Evolutionary conservation across 106 monocot species (phyloP).

Genomic region (Posidonia australis): DNA sequence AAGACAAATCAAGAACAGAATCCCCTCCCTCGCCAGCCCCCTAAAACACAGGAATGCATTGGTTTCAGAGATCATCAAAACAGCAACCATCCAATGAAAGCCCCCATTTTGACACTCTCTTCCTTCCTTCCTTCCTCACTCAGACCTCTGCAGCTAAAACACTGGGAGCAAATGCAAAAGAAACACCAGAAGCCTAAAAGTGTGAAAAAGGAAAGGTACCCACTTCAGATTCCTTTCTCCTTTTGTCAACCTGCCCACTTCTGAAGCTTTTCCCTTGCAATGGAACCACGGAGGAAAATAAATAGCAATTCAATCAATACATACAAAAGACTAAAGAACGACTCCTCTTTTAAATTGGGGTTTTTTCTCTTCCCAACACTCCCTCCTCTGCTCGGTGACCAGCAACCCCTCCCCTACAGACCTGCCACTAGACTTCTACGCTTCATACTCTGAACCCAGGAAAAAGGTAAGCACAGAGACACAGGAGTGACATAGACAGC

Average conservation of each 20-base stretch:
- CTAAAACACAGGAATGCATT: constrained; percentile 13
- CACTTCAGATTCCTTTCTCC: constrained; percentile 41
- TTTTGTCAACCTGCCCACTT: constrained; percentile 15
- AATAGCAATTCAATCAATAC: background rate
- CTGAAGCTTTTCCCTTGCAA: background rate
- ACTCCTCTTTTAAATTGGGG: no score
- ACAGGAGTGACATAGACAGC: background rate
- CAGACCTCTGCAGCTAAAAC: no score
- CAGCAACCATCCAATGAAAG: background rate
- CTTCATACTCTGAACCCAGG: background rate
- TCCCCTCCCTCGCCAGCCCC: background rate
- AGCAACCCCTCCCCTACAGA: background rate
- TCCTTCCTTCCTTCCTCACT: no score
- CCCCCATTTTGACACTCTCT: background rate
- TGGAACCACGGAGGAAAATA: background rate
- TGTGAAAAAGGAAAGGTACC: constrained; percentile 33
- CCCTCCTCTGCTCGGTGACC: no score
- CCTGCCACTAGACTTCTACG: no score
- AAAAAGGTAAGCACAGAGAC: background rate
- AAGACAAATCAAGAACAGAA: constrained; percentile 12
- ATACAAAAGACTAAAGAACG: no score
- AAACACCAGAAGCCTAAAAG: no score
- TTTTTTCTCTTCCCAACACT: no score
- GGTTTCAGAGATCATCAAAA: constrained; percentile 26
- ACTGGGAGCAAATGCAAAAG: no score